Evolutionary conservation across 75 land plant genomes (phyloP).

Genomic region (Adiantum capillusveneris): DNA sequence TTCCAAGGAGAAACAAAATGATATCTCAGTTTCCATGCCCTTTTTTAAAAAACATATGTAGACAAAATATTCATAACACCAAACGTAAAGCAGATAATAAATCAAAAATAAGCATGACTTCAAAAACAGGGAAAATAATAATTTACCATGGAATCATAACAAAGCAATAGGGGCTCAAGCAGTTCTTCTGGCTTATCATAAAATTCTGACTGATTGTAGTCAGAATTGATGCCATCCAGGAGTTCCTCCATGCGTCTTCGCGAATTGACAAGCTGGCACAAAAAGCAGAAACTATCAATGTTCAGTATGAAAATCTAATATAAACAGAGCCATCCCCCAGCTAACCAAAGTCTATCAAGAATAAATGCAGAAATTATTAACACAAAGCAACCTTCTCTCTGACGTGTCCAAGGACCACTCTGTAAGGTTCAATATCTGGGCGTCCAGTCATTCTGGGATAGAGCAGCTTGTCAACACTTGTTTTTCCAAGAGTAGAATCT

Average conservation of each 20-base stretch:
- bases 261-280: slow-evolving; percentile 68
- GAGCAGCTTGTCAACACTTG: slow-evolving; percentile 77
- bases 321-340: neutral
- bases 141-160: slow-evolving; percentile 82
- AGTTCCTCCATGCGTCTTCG: slow-evolving; percentile 73
- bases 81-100: too few relatives aligned
- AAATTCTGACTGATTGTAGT: slow-evolving; percentile 65
- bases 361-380: neutral
- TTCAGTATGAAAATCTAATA: slow-evolving; percentile 7
- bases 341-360: too few relatives aligned
- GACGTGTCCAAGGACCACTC: slow-evolving; percentile 83
- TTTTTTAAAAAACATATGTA: neutral
- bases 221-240: slow-evolving; percentile 79
- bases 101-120: too few relatives aligned
- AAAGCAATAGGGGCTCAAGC: slow-evolving; percentile 77
- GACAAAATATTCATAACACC: neutral
- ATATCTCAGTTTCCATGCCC: neutral
- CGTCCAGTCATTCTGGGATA: slow-evolving; percentile 62
- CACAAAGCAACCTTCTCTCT: slow-evolving; percentile 84
- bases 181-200: slow-evolving; percentile 73
- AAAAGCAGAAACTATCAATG: neutral
- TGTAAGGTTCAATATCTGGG: slow-evolving; percentile 84
- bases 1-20: slow-evolving; percentile 11
- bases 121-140: neutral
- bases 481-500: slow-evolving; percentile 62